Evolutionary conservation across 2,329 filamentous ascomycete species (phyloP), one percentile per base, ranked within the genome.

Genomic region (Amauroascus verrucosus): DNA sequence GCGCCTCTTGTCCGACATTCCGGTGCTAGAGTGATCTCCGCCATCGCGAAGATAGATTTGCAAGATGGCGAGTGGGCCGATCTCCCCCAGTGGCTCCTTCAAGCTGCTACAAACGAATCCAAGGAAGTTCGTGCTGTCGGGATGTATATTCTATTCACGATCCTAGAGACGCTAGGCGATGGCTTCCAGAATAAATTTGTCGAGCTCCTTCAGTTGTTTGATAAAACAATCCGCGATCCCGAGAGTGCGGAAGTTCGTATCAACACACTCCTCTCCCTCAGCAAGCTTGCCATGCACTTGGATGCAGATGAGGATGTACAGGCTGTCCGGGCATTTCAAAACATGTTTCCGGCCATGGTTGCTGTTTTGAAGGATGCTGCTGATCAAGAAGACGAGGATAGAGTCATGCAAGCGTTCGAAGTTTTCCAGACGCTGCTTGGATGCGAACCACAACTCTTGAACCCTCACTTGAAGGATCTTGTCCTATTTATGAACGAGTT

Each of bases 391-490:
- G 86, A 96, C 62, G 90, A 96, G 62, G 90, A 95, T 66, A 85
- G 86, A 67, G 84, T 86, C 62, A 88, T 91, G 76, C 84, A 91
- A 66, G 82, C 88, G 24, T 98, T 97, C 63, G 93, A 97, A 68
- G 89, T 95, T 60, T 95, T 97, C 80, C 93, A 97, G 75, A 93
- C 88, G 48, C 84, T 96, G 63, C 80, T 98, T 51, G 86, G 86
- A 59, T 95, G 88, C 68, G 91, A 96, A 67, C 85, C 88, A 28
- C 81, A 87, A 45, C 80, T 97, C 48, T 76, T 97, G 50, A 86
- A 84, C 60, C 77, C 81, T 53, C 90, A 96, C 73, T 88, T 98
- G 65, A 88, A 85, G 67, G 88, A 96, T 63, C 79, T 98, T 7
- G 78, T 96, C 56, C 81, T 86, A 61, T 95, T 97, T 76, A 97